Conservation (phyloP, 306 rosid genomes). For the Mimosa pudica region DNA sequence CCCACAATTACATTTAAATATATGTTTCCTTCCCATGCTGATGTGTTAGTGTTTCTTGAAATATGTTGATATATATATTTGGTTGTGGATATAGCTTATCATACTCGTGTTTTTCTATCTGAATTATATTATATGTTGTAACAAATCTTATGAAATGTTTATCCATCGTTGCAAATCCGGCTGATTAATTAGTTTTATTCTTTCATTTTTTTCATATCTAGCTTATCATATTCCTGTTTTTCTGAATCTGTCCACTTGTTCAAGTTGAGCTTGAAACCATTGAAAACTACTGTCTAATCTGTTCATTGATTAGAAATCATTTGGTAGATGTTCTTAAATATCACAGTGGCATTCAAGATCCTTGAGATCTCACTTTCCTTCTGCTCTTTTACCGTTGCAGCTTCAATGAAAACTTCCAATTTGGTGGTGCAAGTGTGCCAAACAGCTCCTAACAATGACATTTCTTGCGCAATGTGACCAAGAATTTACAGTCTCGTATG, state of each 20-base stretch:
- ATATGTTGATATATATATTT: too few species aligned
- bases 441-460: neutral
- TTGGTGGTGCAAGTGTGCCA: neutral
- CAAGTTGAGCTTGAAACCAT: neutral
- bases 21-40: neutral
- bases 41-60: neutral
- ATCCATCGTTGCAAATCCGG: neutral
- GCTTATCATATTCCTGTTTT: neutral
- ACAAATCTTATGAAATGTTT: neutral
- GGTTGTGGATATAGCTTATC: too few species aligned
- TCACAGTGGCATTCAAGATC: neutral
- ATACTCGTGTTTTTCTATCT: neutral
- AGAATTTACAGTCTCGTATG: constrained; percentile 5
- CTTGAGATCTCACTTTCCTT: neutral
- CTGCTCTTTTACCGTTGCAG: neutral
- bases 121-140: neutral
- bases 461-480: constrained; percentile 17
- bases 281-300: neutral
- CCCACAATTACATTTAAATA: too few species aligned
- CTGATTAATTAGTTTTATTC: neutral
- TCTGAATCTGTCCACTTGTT: neutral
- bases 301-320: neutral
- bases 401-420: neutral
- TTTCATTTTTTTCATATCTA: neutral
- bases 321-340: neutral